phyloP scores from a whole-genome alignment of 2,329 filamentous ascomycete genomes.

The Colletotrichum cereale region DNA sequence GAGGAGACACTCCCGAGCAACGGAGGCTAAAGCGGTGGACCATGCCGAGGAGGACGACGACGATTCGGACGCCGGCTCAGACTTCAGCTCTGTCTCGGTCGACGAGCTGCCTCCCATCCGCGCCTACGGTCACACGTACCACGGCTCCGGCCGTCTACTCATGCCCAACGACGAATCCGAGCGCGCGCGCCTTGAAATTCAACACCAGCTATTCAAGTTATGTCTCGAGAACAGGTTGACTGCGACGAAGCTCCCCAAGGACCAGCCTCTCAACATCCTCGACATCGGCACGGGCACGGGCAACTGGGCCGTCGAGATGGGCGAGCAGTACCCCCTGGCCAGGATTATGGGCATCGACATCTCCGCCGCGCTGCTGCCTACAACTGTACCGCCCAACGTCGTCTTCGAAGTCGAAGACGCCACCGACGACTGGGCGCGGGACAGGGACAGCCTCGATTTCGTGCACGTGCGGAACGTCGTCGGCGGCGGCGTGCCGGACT shows the following conservation, averaged over 20 bases:
- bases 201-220: slow-evolving; percentile 52
- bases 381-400: slow-evolving; percentile 68
- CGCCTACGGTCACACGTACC: slow-evolving; percentile 53
- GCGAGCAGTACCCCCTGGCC: slow-evolving; percentile 53
- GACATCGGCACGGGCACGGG: slow-evolving; percentile 59
- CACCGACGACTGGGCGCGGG: slow-evolving; percentile 58
- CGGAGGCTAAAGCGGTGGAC: background rate
- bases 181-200: slow-evolving; percentile 47
- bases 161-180: slow-evolving; percentile 52
- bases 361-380: slow-evolving; percentile 55
- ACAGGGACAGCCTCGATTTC: slow-evolving; percentile 52
- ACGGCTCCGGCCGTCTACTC: slow-evolving; percentile 51
- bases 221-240: slow-evolving; percentile 50
- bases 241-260: slow-evolving; percentile 47
- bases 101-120: slow-evolving; percentile 49
- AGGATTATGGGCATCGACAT: slow-evolving; percentile 57
- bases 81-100: slow-evolving; percentile 50
- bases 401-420: slow-evolving; percentile 70
- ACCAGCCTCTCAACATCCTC: slow-evolving; percentile 48
- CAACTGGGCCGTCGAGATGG: slow-evolving; percentile 59
- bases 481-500: slow-evolving; percentile 59
- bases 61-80: slow-evolving; percentile 46
- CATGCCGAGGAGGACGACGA: slow-evolving; percentile 42
- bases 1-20: slow-evolving; percentile 21
- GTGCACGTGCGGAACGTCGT: slow-evolving; percentile 59